Base-by-base conservation (phyloP, 306 rosid genomes). In the Sechiopsis laciniata region DNA sequence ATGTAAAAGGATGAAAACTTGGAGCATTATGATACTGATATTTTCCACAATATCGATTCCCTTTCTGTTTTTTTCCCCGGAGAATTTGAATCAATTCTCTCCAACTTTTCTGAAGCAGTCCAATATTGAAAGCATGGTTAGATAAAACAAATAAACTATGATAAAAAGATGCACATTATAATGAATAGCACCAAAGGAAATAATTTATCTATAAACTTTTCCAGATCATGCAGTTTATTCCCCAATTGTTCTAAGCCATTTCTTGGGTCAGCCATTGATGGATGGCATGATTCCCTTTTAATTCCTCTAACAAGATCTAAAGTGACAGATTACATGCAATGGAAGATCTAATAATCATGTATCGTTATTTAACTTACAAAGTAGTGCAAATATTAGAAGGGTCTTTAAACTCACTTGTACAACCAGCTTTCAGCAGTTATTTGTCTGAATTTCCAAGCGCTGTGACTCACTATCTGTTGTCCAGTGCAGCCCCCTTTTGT, bases 241-340 rank as follows among this genome's bases (percentile, higher is more conserved):
- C 59, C 42, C 42, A 37, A 70, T 51, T 59, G 51, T 70, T 50
- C 59, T 69, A 50, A 69, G 74, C 72, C 72, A 20, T 46, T 67
- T 51, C 6, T 68, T 13, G 73, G 73, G 73, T 48, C 42, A 68
- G 73, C 73, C 73, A 68, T 68, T 68, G n/a, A n/a, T n/a, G n/a
- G n/a, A 48, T 68, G 73, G 24, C 59, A 51, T 26, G 51, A 17
- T 24, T 50, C 74, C 74, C 74, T 20, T 15, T 50, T 69, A 51
- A 70, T 70, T 50, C 59, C 22, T 51, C 59, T 70, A 68, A 21
- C 57, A 32, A 68, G 73, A 68, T 67, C 74, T 48, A 46, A 48
- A 68, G 40, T 11, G 73, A 22, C 20, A 66, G 71, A 45, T 46
- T 68, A 45, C 1, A 68, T 48, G 56, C 73, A 68, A 14, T 45